Conservation (phyloP, 371 early-diverging fungal species). For the Lichtheimia ornata region DNA sequence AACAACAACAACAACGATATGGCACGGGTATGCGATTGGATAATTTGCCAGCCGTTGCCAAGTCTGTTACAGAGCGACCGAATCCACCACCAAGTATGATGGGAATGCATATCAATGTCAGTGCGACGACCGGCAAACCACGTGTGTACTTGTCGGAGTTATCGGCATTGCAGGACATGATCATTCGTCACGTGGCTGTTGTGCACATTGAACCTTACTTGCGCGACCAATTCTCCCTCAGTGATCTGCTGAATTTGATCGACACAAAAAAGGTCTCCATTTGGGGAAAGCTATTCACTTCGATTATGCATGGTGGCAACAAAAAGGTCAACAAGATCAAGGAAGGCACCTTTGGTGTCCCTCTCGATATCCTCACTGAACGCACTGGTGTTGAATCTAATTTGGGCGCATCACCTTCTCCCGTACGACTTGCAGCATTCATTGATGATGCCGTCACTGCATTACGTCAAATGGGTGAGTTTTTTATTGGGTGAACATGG, state of each 20-base stretch:
- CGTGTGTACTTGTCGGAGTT: constrained; percentile 76
- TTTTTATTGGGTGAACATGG: no score
- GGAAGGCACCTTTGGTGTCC: constrained; percentile 88
- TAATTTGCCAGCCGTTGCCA: constrained; percentile 1
- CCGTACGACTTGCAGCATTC: constrained; percentile 80
- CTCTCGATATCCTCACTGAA: constrained; percentile 83
- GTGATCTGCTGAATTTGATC: constrained; percentile 73
- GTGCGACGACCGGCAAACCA: constrained; percentile 23
- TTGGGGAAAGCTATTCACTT: constrained; percentile 75
- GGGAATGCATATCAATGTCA: constrained; percentile 7
- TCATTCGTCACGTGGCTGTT: constrained; percentile 85
- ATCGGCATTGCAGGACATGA: constrained; percentile 79
- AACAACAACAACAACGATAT: background rate
- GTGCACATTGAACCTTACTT: constrained; percentile 75
- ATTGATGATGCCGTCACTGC: constrained; percentile 80
- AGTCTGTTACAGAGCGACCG: background rate
- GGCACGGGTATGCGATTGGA: constrained; percentile 3
- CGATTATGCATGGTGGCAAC: constrained; percentile 57
- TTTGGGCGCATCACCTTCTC: constrained; percentile 76
- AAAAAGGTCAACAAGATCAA: constrained; percentile 43
- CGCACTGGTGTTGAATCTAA: constrained; percentile 82
- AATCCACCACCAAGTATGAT: background rate
- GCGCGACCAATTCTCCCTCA: constrained; percentile 60
- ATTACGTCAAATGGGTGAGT: constrained; percentile 79
- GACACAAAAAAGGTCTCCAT: constrained; percentile 66